These are phyloP conservation scores for Aegilops tauschii DNA, from an alignment of 176 grass and related monocot genomes.

Conservation along the genomic window DNA sequence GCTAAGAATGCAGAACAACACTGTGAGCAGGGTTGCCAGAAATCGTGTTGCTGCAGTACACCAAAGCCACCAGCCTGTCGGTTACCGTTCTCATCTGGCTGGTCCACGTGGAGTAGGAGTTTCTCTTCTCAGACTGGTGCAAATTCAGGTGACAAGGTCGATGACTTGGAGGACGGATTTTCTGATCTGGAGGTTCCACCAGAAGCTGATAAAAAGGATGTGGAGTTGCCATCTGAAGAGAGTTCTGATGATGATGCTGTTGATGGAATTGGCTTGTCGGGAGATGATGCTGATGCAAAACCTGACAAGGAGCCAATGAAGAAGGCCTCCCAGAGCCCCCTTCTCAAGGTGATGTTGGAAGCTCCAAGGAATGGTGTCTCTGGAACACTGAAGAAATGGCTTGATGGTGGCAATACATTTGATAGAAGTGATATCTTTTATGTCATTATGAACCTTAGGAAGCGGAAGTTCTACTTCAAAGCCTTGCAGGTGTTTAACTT, in stretches of 20 bases:
- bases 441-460: conserved; percentile 51
- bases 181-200: conserved; percentile 70
- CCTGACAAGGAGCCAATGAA: conserved; percentile 17
- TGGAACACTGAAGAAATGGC: conserved; percentile 56
- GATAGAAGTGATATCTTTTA: conserved; percentile 39
- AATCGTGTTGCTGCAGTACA: conserved; percentile 16
- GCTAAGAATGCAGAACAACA: conserved; percentile 32
- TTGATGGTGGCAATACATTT: conserved; percentile 52
- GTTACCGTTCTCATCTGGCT: conserved; percentile 17
- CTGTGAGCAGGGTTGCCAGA: conserved; percentile 10
- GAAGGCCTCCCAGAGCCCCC: neutral
- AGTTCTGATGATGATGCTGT: conserved; percentile 46
- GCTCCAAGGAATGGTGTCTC: conserved; percentile 22
- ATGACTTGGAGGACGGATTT: conserved; percentile 71
- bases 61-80: conserved; percentile 29
- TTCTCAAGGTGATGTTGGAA: conserved; percentile 46
- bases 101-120: conserved; percentile 37
- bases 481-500: conserved; percentile 68
- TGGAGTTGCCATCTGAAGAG: conserved; percentile 44
- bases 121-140: conserved; percentile 63
- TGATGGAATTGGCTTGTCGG: conserved; percentile 33
- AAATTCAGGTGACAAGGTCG: conserved; percentile 52
- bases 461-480: conserved; percentile 37
- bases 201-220: conserved; percentile 41
- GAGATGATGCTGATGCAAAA: conserved; percentile 35